Percentiles rank a stretch among this genome's conserved stretches.
These are phyloP conservation scores for Graphiopsis chlorocephala DNA, from an alignment of 2,329 filamentous ascomycete species.

Conservation along the genomic window DNA sequence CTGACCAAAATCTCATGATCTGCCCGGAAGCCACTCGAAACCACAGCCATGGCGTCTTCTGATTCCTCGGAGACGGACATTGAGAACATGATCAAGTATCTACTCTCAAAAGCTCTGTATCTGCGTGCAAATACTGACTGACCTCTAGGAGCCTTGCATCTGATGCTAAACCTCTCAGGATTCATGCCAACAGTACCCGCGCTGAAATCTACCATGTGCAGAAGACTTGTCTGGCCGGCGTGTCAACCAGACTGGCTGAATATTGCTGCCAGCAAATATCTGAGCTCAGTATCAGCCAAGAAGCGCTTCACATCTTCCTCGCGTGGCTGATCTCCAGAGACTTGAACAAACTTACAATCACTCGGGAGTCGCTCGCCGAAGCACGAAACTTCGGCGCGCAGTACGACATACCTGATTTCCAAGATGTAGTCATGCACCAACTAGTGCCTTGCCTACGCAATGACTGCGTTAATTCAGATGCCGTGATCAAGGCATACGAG, in stretches of 20 bases:
- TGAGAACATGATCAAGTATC: neutral
- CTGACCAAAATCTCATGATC: too few species aligned
- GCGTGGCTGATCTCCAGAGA: neutral
- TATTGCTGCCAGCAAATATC: neutral
- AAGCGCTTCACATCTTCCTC: neutral
- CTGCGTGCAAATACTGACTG: too few species aligned
- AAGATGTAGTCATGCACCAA: neutral
- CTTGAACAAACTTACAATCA: neutral
- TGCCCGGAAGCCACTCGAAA: too few species aligned
- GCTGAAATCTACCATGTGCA: neutral
- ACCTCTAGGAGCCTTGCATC: neutral
- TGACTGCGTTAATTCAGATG: neutral
- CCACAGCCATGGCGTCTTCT: neutral
- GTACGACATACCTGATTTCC: neutral
- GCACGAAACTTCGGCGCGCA: neutral
- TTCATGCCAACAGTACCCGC: neutral
- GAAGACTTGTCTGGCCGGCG: neutral
- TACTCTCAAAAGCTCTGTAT: neutral
- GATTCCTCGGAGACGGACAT: too few species aligned
- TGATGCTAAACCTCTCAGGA: neutral
- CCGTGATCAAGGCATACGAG: neutral
- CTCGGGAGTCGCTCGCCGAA: neutral
- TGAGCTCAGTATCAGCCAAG: neutral
- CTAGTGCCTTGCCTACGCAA: neutral
- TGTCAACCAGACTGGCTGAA: neutral